These are phyloP conservation scores for Cicer pinnatifidum DNA, from an alignment of 306 rosid species.

Conservation along the genomic window DNA sequence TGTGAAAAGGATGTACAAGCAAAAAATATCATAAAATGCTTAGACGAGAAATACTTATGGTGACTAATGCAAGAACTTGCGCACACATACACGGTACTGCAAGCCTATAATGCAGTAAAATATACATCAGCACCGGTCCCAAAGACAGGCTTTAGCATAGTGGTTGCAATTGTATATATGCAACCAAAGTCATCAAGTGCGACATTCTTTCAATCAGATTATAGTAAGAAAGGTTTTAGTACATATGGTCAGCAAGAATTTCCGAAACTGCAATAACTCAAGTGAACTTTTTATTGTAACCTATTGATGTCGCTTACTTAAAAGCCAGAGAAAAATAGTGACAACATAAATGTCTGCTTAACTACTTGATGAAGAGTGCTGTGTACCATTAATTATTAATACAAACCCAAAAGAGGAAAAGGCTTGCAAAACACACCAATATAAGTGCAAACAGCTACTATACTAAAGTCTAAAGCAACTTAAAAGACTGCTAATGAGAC, in stretches of 20 bases:
- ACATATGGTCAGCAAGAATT: slow-evolving; percentile 3
- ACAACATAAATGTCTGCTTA: slow-evolving; percentile 16
- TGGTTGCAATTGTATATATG: slow-evolving; percentile 10
- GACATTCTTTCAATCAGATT: slow-evolving; percentile 11
- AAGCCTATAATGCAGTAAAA: not conserved
- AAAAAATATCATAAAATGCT: not conserved
- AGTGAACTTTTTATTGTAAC: slow-evolving; percentile 8
- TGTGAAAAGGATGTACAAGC: slow-evolving; percentile 22
- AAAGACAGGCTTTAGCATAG: not conserved
- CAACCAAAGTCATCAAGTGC: slow-evolving; percentile 16
- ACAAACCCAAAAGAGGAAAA: slow-evolving; percentile 15
- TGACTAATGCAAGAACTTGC: slow-evolving; percentile 10
- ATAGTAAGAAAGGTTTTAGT: not conserved
- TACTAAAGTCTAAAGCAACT: slow-evolving; percentile 24
- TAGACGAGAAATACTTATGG: not conserved
- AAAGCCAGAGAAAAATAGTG: slow-evolving; percentile 3
- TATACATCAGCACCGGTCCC: not conserved
- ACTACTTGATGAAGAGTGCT: slow-evolving; percentile 6
- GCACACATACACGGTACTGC: not conserved
- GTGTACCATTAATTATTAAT: slow-evolving; percentile 11
- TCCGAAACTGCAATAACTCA: slow-evolving; percentile 8
- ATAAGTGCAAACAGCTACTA: slow-evolving; percentile 10
- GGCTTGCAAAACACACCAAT: slow-evolving; percentile 6
- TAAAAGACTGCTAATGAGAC: slow-evolving; percentile 14
- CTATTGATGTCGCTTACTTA: slow-evolving; percentile 13